These are phyloP conservation scores for Lepidopterella palustris DNA, from an alignment of 495 filamentous ascomycete species.

Conservation along the genomic window DNA sequence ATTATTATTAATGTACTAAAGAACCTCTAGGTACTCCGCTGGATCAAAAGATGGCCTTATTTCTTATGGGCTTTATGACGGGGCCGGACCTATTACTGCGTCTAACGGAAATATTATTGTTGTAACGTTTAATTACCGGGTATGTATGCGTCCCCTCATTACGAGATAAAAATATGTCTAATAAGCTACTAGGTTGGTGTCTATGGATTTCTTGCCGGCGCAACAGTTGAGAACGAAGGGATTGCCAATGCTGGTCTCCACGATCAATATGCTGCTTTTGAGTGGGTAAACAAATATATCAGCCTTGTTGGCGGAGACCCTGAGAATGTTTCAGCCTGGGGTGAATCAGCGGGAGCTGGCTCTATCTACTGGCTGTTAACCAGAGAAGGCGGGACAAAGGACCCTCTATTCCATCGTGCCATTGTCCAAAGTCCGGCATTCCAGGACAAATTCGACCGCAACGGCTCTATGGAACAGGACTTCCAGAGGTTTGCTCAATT, in stretches of 20 bases:
- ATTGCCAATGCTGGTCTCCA: constrained; percentile 56
- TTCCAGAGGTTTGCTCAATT: not conserved
- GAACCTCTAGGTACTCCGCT: not conserved
- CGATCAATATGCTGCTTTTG: constrained; percentile 61
- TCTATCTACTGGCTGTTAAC: constrained; percentile 53
- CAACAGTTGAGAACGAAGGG: constrained; percentile 42
- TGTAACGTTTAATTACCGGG: not conserved
- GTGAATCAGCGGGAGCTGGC: constrained; percentile 61
- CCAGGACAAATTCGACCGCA: not conserved
- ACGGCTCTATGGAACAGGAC: not conserved
- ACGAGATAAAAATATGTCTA: constrained; percentile 28
- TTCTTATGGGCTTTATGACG: not conserved
- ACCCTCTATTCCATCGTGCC: not conserved
- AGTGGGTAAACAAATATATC: constrained; percentile 66
- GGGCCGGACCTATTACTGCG: not conserved
- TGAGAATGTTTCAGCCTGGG: constrained; percentile 53
- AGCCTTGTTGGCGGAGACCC: constrained; percentile 61
- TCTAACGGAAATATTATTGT: not conserved
- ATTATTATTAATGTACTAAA: constrained; percentile 21
- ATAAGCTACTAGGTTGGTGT: constrained; percentile 52
- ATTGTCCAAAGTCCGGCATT: not conserved
- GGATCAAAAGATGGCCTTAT: not conserved
- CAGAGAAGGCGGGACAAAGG: not conserved
- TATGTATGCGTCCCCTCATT: not conserved
- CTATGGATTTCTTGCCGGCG: constrained; percentile 54